Base-by-base conservation (phyloP, 495 filamentous ascomycete genomes). In the Podospora australis region DNA sequence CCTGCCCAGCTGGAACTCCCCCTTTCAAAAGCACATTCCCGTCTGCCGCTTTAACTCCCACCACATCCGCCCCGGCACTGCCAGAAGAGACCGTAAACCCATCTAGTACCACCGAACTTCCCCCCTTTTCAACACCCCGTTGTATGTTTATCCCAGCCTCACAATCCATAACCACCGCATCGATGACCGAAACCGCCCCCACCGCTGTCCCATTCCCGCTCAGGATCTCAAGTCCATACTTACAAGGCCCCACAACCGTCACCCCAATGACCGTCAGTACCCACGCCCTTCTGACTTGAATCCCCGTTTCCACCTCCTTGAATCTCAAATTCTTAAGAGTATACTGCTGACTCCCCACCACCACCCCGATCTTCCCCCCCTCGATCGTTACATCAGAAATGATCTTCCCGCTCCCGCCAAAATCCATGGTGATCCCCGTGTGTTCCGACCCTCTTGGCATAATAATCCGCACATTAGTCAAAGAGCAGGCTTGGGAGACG, bases 381-480 rank as follows among this genome's bases (percentile, higher is more conserved):
- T 43, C 55, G 48, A 80, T 74, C 14, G 55, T 57, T 45, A 73
- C 71, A 50, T 77, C 67, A 46, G 78, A 65, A 13, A 73, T 72
- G 5, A 78, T 63, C 2, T 65, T 65, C 25, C 69, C 73, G 1
- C 13, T 58, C 6, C 74, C 73, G 5, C 67, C 69, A 10, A 54
- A 42, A 1, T 44, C 43, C 60, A 66, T 66, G 13, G 49, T 55
- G 19, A 78, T 68, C 7, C 74, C 76, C 14, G 44, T 67, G 58
- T 53, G 74, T 6, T 46, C 69, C 11, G 66, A 72, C 21, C 63
- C 64, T 39, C 58, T 70, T 1, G 66, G 54, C 81, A 87, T 80
- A 14, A 61, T 65, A 62, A 88, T 78, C 6, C 73, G 60, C 13
- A 86, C 70, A 60, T 87, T 86, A 44, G 80, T 77, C 14, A 84